These are phyloP conservation scores for Oxyria digyna DNA, from an alignment of 148 eudicot genomes.

Conservation along the genomic window DNA sequence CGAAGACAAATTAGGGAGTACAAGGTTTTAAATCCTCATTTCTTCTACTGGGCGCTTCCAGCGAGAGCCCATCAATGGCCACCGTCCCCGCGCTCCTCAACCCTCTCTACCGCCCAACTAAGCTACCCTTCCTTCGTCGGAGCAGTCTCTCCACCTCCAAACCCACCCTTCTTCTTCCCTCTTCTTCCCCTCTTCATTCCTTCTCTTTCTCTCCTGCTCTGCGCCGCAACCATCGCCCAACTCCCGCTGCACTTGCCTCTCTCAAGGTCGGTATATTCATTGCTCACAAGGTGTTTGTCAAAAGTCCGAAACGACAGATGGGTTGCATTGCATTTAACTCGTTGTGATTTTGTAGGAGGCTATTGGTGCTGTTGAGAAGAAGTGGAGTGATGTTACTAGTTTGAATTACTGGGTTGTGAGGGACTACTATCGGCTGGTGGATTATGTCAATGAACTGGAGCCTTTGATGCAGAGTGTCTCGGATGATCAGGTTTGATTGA, in stretches of 20 bases:
- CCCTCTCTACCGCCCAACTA: neutral
- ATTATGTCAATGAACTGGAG: conserved; percentile 59
- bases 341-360: conserved; percentile 36
- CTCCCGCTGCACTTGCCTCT: conserved; percentile 11
- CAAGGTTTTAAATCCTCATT: neutral
- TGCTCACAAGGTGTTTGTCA: conserved; percentile 30
- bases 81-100: conserved; percentile 13
- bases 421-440: conserved; percentile 88
- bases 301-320: conserved; percentile 23
- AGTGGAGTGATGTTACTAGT: conserved; percentile 54
- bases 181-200: conserved; percentile 9
- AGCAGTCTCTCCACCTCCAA: conserved; percentile 5
- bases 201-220: neutral
- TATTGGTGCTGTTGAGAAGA: conserved; percentile 34
- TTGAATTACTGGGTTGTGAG: conserved; percentile 85
- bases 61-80: neutral
- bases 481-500: conserved; percentile 79
- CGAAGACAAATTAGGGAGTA: no score
- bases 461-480: conserved; percentile 48
- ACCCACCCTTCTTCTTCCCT: conserved; percentile 14
- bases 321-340: conserved; percentile 2
- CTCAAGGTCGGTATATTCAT: conserved; percentile 17
- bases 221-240: conserved; percentile 2
- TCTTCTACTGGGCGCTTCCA: neutral
- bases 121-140: conserved; percentile 11